Percentiles rank a stretch among this genome's conserved stretches.
Evolutionary conservation across 257 asterid genomes (phyloP).

Genomic region (Handroanthus guayacan): DNA sequence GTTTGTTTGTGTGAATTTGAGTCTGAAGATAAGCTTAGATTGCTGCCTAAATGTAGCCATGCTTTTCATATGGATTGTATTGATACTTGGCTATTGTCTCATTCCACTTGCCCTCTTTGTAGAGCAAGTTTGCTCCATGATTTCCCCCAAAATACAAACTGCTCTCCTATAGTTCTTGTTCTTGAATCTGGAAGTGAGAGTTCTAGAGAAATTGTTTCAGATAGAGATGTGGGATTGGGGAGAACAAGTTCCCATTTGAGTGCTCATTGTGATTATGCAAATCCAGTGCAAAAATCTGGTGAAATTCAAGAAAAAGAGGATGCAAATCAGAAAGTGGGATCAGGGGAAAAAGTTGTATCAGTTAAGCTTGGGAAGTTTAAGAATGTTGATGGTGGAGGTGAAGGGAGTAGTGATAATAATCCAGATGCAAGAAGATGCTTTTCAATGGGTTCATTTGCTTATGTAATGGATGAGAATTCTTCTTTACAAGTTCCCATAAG

Average conservation of each 20-base stretch:
- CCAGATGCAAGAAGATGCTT: conserved; percentile 82
- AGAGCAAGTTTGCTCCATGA: conserved; percentile 76
- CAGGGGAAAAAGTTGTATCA: conserved; percentile 63
- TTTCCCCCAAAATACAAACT: conserved; percentile 44
- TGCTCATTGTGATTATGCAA: neutral
- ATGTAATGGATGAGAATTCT: conserved; percentile 77
- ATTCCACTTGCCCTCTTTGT: conserved; percentile 97
- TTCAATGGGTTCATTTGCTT: conserved; percentile 97
- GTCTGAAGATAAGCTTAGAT: conserved; percentile 75
- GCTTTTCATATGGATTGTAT: conserved; percentile 97
- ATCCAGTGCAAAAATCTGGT: conserved; percentile 47
- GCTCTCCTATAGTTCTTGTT: conserved; percentile 74
- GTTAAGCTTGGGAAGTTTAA: conserved; percentile 90
- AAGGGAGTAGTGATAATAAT: conserved; percentile 37
- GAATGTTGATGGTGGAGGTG: conserved; percentile 61
- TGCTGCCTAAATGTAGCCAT: conserved; percentile 90
- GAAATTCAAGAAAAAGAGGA: conserved; percentile 57
- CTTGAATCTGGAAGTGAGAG: conserved; percentile 87
- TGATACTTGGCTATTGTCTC: conserved; percentile 94
- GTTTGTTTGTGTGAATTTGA: conserved; percentile 94
- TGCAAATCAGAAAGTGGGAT: conserved; percentile 34
- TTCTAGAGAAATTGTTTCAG: conserved; percentile 65
- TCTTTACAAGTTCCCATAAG: conserved; percentile 80
- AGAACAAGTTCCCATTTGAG: conserved; percentile 51
- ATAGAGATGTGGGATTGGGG: conserved; percentile 31